phyloP scores from a whole-genome alignment of 257 asterid genomes.

The Fraxinus pennsylvanica region DNA sequence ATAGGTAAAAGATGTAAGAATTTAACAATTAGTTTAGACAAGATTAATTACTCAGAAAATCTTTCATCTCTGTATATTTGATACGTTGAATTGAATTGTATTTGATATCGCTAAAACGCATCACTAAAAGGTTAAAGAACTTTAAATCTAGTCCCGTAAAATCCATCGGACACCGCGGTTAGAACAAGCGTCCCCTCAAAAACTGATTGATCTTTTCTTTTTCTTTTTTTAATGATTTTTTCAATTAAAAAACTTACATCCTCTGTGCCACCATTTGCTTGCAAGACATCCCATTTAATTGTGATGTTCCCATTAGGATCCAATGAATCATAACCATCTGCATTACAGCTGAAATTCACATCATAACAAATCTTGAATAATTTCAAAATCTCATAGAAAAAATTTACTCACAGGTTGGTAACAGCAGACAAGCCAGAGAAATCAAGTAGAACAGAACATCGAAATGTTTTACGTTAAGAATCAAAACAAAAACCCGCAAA shows the following conservation, averaged over 20 bases:
- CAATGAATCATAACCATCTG: constrained; percentile 82
- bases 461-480: constrained; percentile 6
- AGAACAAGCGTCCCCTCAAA: neutral
- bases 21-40: too few relatives aligned
- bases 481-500: neutral
- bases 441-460: neutral
- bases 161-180: neutral
- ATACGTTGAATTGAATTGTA: neutral
- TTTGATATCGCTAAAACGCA: too few relatives aligned
- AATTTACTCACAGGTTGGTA: constrained; percentile 44
- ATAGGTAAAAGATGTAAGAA: neutral
- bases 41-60: too few relatives aligned
- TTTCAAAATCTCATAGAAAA: neutral
- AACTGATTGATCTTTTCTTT: neutral
- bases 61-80: neutral
- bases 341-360: constrained; percentile 57
- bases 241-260: constrained; percentile 42
- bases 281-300: constrained; percentile 70
- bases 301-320: constrained; percentile 83
- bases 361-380: constrained; percentile 25
- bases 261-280: constrained; percentile 35
- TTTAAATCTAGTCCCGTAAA: neutral
- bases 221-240: too few relatives aligned
- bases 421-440: neutral
- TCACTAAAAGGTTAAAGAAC: too few relatives aligned